Conservation (phyloP, 208 protist genomes). For the Polymyxa betae region DNA sequence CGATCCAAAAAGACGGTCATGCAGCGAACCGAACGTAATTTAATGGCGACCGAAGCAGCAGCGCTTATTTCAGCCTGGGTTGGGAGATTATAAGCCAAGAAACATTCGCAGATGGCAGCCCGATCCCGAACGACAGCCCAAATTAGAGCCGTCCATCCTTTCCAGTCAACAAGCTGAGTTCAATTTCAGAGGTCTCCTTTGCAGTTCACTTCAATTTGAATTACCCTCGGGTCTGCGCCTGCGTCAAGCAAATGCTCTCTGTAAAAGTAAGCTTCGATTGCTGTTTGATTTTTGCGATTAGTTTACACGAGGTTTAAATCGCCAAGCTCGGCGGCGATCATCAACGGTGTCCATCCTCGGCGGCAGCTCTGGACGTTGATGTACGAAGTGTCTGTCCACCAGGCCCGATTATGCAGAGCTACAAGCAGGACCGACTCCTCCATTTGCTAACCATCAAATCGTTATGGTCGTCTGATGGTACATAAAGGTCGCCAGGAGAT, state of each 20-base stretch:
- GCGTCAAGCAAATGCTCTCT: neutral
- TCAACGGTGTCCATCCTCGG: neutral
- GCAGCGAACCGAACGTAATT: neutral
- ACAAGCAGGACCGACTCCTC: neutral
- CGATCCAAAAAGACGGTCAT: neutral
- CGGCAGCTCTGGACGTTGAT: neutral
- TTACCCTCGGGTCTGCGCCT: neutral
- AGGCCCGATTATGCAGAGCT: neutral
- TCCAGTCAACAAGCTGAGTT: neutral
- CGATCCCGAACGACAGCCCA: neutral
- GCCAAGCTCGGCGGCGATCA: neutral
- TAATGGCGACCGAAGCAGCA: neutral
- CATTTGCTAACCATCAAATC: too few relatives aligned
- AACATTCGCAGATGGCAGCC: neutral
- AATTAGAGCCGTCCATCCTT: neutral
- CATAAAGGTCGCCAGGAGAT: too few relatives aligned
- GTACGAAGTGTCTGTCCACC: neutral
- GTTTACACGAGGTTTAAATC: neutral
- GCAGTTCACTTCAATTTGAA: too few relatives aligned
- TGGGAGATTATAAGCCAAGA: neutral
- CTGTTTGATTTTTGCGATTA: too few relatives aligned
- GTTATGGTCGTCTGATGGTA: too few relatives aligned
- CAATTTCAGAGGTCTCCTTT: too few relatives aligned
- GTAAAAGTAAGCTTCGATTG: too few relatives aligned
- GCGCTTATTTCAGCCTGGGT: neutral